Percentiles rank a stretch among this genome's conserved stretches.
Conservation (phyloP, 2,329 filamentous ascomycete species). For the Paecilomyces fulvus region DNA sequence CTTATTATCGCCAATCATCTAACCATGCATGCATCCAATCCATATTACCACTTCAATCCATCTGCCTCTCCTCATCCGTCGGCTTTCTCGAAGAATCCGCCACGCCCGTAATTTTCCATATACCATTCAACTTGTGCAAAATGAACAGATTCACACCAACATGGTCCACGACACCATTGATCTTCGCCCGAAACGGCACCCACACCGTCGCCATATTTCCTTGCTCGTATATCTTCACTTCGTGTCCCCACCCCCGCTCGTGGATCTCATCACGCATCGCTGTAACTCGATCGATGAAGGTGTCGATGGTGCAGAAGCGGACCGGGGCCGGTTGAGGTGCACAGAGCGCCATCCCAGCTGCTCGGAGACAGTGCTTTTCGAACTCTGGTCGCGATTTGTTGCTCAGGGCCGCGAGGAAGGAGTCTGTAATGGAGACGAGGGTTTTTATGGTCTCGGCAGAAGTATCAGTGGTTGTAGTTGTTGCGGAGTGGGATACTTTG, state of each 20-base stretch:
- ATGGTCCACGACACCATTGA: slow-evolving; percentile 27
- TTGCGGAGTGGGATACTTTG: not conserved
- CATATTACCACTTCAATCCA: not conserved
- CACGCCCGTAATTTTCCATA: slow-evolving; percentile 28
- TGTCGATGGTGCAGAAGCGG: slow-evolving; percentile 28
- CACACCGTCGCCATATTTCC: slow-evolving; percentile 25
- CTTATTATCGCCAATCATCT: not conserved
- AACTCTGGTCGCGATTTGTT: slow-evolving; percentile 23
- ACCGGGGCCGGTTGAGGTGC: slow-evolving; percentile 19
- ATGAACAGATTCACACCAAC: slow-evolving; percentile 28
- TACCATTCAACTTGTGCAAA: slow-evolving; percentile 23
- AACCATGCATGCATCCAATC: not conserved
- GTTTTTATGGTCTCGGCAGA: not conserved
- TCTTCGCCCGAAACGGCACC: slow-evolving; percentile 27
- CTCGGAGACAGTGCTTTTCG: slow-evolving; percentile 25
- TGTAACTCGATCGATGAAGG: slow-evolving; percentile 24
- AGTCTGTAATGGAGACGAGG: slow-evolving; percentile 20
- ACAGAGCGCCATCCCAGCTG: slow-evolving; percentile 27
- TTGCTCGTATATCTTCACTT: slow-evolving; percentile 21
- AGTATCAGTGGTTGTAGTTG: slow-evolving; percentile 7
- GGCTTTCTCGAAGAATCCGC: slow-evolving; percentile 26
- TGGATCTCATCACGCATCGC: slow-evolving; percentile 22
- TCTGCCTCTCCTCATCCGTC: slow-evolving; percentile 9
- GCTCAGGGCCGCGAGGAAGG: slow-evolving; percentile 23
- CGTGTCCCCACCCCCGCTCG: slow-evolving; percentile 26